Conservation (phyloP, 495 filamentous ascomycete species). For the Penicillium goetzii region DNA sequence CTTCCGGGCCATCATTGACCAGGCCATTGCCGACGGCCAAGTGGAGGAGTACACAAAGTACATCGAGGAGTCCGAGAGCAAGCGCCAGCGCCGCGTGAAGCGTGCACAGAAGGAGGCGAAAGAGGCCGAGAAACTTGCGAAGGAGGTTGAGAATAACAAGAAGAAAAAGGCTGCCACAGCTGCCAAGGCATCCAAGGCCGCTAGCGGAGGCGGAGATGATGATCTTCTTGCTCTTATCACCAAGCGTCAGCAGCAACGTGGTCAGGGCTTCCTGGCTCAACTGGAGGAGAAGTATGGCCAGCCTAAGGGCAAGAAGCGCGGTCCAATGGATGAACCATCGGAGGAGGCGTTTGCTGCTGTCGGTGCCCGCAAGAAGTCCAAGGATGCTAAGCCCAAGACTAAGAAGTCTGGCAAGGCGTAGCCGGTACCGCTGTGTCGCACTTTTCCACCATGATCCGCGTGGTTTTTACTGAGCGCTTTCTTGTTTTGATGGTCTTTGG, state of each 20-base stretch:
- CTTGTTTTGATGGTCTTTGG: constrained; percentile 8
- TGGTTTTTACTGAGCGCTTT: constrained; percentile 10
- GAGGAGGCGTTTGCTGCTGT: constrained; percentile 43
- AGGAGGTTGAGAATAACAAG: constrained; percentile 69
- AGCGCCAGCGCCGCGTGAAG: constrained; percentile 64
- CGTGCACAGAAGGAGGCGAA: constrained; percentile 65
- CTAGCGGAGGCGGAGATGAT: constrained; percentile 21
- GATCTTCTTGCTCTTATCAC: constrained; percentile 32
- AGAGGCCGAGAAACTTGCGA: constrained; percentile 71
- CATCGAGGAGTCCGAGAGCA: constrained; percentile 67
- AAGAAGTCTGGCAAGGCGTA: constrained; percentile 21
- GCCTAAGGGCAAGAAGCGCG: constrained; percentile 34
- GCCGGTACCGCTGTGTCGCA: not conserved
- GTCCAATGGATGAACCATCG: constrained; percentile 32
- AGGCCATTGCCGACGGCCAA: constrained; percentile 70
- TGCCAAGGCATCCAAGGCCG: constrained; percentile 35
- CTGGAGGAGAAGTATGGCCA: constrained; percentile 36
- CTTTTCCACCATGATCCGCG: not conserved
- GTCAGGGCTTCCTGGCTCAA: constrained; percentile 30
- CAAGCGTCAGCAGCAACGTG: constrained; percentile 33
- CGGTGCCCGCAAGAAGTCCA: constrained; percentile 32
- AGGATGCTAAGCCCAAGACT: constrained; percentile 20
- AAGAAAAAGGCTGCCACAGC: constrained; percentile 47
- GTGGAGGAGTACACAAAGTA: constrained; percentile 70
- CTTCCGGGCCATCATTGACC: constrained; percentile 77